These are phyloP conservation scores for Heliamphora pulchella DNA, from an alignment of 179 eudicot species.

Conservation along the genomic window DNA sequence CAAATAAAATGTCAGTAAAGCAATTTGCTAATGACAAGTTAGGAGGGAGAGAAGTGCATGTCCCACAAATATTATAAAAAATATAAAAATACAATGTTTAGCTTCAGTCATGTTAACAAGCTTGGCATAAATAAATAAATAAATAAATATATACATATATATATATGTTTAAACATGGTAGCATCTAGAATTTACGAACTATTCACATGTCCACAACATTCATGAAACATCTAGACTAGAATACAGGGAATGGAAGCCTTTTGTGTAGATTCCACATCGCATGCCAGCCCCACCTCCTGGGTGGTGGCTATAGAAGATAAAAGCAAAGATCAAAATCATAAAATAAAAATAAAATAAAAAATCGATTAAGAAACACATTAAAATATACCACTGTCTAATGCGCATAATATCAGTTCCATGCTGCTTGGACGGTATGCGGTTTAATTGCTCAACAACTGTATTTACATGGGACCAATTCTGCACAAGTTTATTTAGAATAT, in stretches of 20 bases:
- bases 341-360: neutral
- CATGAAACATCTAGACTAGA: neutral
- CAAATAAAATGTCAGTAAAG: neutral
- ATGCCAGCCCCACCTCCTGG: neutral
- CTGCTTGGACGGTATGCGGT: conserved; percentile 60
- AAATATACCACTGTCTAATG: conserved; percentile 65
- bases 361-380: neutral
- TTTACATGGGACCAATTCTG: conserved; percentile 91
- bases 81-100: neutral
- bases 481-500: conserved; percentile 15
- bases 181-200: neutral
- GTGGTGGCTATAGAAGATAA: neutral
- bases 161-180: neutral
- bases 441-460: conserved; percentile 61
- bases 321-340: neutral
- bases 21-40: too few species aligned
- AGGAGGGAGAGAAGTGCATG: neutral
- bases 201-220: neutral
- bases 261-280: neutral
- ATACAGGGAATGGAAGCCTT: neutral
- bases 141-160: too few species aligned
- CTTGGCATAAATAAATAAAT: neutral
- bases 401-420: conserved; percentile 93
- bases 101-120: neutral
- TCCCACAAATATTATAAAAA: neutral